Conservation (phyloP, 2,329 filamentous ascomycete genomes). For the Aspergillus brunneoviolaceus region DNA sequence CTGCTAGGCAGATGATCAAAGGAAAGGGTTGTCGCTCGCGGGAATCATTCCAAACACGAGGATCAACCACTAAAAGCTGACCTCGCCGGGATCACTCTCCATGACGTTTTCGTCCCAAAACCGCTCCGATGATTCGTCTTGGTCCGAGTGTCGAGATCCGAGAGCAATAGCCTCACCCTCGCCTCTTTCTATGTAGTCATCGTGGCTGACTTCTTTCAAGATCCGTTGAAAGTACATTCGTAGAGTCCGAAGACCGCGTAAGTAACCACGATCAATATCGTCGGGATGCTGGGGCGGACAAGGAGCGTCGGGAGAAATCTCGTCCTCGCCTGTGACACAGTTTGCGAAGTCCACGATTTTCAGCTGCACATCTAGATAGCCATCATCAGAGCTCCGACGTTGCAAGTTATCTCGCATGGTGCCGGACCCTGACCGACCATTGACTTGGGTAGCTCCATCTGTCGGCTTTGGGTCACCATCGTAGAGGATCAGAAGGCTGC, state of each 20-base stretch:
- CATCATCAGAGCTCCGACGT: conserved; percentile 36
- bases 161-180: conserved; percentile 44
- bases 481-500: conserved; percentile 91
- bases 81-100: conserved; percentile 45
- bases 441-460: conserved; percentile 21
- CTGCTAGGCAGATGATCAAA: not conserved
- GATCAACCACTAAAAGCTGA: conserved; percentile 38
- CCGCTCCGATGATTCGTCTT: conserved; percentile 31
- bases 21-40: not conserved
- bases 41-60: not conserved
- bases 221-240: conserved; percentile 84
- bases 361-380: conserved; percentile 61
- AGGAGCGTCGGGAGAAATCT: conserved; percentile 54
- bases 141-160: conserved; percentile 33
- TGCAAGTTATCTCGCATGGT: conserved; percentile 33
- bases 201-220: conserved; percentile 67
- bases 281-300: conserved; percentile 81
- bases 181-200: conserved; percentile 46
- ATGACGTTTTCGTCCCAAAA: conserved; percentile 45
- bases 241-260: conserved; percentile 77
- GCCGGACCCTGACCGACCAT: conserved; percentile 22
- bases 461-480: conserved; percentile 64
- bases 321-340: conserved; percentile 84
- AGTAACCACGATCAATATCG: conserved; percentile 82
- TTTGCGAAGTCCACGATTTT: conserved; percentile 99